Percentiles rank a stretch among this genome's conserved stretches.
These are phyloP conservation scores for Pilasporangium apinafurcum DNA, from an alignment of 352 stramenopile species.

Conservation along the genomic window DNA sequence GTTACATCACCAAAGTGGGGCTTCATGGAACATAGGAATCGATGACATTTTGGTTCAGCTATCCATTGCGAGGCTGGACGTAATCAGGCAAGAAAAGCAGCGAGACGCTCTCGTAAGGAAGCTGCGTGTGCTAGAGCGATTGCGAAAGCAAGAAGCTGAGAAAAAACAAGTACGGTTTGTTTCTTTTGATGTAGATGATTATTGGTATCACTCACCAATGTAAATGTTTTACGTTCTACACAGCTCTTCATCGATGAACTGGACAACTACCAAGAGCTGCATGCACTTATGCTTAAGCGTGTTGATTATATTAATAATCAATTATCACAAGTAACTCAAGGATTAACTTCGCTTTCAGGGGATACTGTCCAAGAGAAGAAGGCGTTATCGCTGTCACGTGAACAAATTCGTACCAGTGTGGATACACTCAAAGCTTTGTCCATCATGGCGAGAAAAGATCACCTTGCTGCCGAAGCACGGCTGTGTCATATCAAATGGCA, in stretches of 20 bases:
- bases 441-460: constrained; percentile 9
- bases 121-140: constrained; percentile 16
- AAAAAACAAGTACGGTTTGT: constrained; percentile 12
- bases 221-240: no score
- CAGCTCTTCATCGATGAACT: constrained; percentile 3
- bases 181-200: no score
- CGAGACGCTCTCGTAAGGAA: constrained; percentile 13
- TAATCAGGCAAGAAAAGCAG: constrained; percentile 31
- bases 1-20: neutral
- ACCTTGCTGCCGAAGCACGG: constrained; percentile 11
- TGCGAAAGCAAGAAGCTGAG: constrained; percentile 18
- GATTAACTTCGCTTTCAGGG: neutral
- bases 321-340: neutral
- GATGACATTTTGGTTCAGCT: constrained; percentile 26
- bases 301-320: constrained; percentile 1
- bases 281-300: neutral
- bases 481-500: constrained; percentile 26
- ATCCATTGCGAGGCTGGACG: constrained; percentile 26
- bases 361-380: neutral
- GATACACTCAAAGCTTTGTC: constrained; percentile 2
- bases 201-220: no score
- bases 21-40: neutral
- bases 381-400: neutral
- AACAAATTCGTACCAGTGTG: neutral
- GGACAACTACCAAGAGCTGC: neutral